phyloP scores from a whole-genome alignment of 352 stramenopile species.

The Elongisporangium undulatum region DNA sequence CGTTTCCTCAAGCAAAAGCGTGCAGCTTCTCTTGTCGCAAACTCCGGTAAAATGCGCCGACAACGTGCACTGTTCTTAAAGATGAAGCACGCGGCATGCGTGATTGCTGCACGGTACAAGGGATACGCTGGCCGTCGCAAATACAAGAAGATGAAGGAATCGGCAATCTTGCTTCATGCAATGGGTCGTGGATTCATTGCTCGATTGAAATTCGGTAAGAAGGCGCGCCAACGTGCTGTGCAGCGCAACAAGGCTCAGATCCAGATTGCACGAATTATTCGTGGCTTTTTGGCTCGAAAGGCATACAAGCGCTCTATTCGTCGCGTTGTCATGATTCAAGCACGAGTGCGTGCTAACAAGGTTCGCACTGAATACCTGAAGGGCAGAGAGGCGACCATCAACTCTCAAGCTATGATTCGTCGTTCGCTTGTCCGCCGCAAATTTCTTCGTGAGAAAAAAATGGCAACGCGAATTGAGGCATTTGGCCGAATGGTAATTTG shows the following conservation, averaged over 20 bases:
- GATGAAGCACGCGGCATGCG: constrained; percentile 51
- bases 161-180: constrained; percentile 75
- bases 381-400: constrained; percentile 81
- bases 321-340: constrained; percentile 86
- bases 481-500: constrained; percentile 83
- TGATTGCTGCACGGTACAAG: constrained; percentile 79
- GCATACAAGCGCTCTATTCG: constrained; percentile 43
- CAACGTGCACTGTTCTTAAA: constrained; percentile 60
- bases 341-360: constrained; percentile 78
- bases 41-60: constrained; percentile 61
- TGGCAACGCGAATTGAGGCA: constrained; percentile 81
- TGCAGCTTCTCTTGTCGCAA: constrained; percentile 67
- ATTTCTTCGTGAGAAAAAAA: constrained; percentile 82
- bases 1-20: constrained; percentile 63
- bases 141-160: constrained; percentile 65
- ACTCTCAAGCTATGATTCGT: constrained; percentile 87
- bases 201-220: constrained; percentile 85
- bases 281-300: constrained; percentile 61
- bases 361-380: constrained; percentile 86
- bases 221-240: constrained; percentile 66
- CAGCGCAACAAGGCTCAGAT: constrained; percentile 75
- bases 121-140: constrained; percentile 50
- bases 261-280: constrained; percentile 68
- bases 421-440: constrained; percentile 70
- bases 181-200: constrained; percentile 74